These are phyloP conservation scores for Pleomassaria siparia DNA, from an alignment of 2,329 filamentous ascomycete species.

Conservation along the genomic window DNA sequence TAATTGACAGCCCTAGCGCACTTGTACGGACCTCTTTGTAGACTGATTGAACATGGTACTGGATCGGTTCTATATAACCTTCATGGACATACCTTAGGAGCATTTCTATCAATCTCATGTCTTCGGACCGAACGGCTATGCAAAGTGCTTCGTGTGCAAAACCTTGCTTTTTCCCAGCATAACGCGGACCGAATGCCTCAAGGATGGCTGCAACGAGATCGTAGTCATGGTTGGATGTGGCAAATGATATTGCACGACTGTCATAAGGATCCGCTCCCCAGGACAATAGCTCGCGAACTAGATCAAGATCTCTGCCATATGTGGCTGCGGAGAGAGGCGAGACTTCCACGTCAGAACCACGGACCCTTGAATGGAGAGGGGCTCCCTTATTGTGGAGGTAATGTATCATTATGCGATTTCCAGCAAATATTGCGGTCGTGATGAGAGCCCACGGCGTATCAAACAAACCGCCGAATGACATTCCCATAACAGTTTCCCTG, in stretches of 20 bases:
- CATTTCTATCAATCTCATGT: background rate
- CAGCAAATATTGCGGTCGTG: slow-evolving; percentile 2
- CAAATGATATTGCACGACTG: background rate
- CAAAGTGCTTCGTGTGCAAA: background rate
- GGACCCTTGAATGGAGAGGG: background rate
- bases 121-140: background rate
- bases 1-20: background rate
- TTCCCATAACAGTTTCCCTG: background rate
- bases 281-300: background rate
- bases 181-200: background rate
- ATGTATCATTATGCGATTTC: background rate
- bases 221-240: background rate
- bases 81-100: too few relatives aligned
- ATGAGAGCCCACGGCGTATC: background rate
- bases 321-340: background rate
- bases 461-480: too few relatives aligned
- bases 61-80: too few relatives aligned
- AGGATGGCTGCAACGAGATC: slow-evolving; percentile 1
- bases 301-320: background rate
- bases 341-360: background rate
- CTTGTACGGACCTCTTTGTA: too few relatives aligned
- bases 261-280: background rate
- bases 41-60: too few relatives aligned
- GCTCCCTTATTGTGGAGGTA: background rate
- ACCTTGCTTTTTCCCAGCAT: background rate